Base-by-base conservation (phyloP, 148 eudicot genomes). In the Camellia lanceoleosa region DNA sequence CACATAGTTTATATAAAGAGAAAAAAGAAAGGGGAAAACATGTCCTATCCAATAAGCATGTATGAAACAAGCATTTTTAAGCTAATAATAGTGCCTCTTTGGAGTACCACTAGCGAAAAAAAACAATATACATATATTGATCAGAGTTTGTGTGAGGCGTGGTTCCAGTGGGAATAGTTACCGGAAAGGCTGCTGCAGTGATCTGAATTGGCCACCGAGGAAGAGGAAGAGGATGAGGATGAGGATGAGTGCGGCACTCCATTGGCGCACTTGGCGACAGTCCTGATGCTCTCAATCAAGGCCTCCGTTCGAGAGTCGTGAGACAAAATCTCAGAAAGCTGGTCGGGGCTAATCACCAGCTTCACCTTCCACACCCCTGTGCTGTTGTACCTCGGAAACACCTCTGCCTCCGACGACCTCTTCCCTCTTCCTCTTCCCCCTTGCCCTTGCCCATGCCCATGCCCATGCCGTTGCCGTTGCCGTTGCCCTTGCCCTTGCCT, bases 341-440 rank as follows among this genome's bases (percentile, higher is more conserved):
- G 87, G 19, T 89, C 88, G 58, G 91, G 91, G 81, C 87, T 87
- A 18, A 89, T 89, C 41, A 89, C 91, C 80, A 89, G 61, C 84
- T 89, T 81, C 56, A 89, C 91, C 77, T 89, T 89, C 91, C 91
- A 89, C 41, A 89, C 88, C 4, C 91, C 88, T 12, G 41, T 65
- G 14, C 82, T 80, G 42, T 75, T 82, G 20, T 79, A 83, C 58
- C 85, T 73, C 30, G 84, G 74, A 1, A 75, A 70, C 5, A 81
- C 83, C 73, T 81, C 84, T 74, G 81, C 82, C 47, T 81, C 82
- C 16, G 85, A 81, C 14, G 68, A 43, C 30, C 44, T 79, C 5
- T 0, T 7, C 7, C 52, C 52, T 49, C 52, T 7, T 49, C 52
- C 52, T 49, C 52, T 7, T 49, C 52, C 52, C 7, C 52, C 52